phyloP scores from a whole-genome alignment of 1,284 basidiomycete genomes.

The Apiotrichum sp. region DNA sequence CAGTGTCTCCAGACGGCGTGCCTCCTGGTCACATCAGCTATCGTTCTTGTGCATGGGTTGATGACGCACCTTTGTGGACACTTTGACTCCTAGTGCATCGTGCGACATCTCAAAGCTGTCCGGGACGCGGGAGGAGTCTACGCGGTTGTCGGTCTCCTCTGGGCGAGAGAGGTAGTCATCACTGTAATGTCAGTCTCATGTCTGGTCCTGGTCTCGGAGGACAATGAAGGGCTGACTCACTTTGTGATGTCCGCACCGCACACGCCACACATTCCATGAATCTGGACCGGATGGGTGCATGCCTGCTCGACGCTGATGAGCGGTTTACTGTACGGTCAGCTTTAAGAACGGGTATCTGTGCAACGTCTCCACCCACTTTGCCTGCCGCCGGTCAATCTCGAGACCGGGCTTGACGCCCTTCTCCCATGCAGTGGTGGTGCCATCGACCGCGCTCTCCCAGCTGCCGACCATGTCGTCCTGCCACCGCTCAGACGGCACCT shows the following conservation, averaged over 20 bases:
- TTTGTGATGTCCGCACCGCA: conserved; percentile 91
- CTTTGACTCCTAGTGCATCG: conserved; percentile 46
- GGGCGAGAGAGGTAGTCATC: conserved; percentile 80
- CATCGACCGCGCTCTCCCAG: conserved; percentile 80
- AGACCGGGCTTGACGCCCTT: conserved; percentile 25
- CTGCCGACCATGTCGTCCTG: conserved; percentile 69
- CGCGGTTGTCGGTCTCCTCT: conserved; percentile 63
- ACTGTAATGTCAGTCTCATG: conserved; percentile 46
- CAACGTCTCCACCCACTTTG: conserved; percentile 9
- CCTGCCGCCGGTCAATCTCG: conserved; percentile 30
- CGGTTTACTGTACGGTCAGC: conserved; percentile 44
- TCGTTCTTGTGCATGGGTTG: too few relatives aligned
- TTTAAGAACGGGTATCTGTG: too few relatives aligned
- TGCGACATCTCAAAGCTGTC: conserved; percentile 45
- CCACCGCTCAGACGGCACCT: conserved; percentile 35
- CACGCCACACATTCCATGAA: conserved; percentile 83
- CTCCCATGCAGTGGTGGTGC: conserved; percentile 48
- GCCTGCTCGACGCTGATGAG: conserved; percentile 68
- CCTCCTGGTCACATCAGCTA: conserved; percentile 57
- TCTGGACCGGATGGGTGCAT: conserved; percentile 88
- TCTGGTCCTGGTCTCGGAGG: too few relatives aligned
- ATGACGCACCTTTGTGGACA: conserved; percentile 41
- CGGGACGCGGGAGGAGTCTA: conserved; percentile 31
- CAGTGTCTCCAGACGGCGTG: conserved; percentile 76
- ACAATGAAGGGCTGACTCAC: conserved; percentile 50